Percentiles rank a stretch among this genome's conserved stretches.
Conservation (phyloP, 2,329 filamentous ascomycete genomes). For the Talaromyces sp. region DNA sequence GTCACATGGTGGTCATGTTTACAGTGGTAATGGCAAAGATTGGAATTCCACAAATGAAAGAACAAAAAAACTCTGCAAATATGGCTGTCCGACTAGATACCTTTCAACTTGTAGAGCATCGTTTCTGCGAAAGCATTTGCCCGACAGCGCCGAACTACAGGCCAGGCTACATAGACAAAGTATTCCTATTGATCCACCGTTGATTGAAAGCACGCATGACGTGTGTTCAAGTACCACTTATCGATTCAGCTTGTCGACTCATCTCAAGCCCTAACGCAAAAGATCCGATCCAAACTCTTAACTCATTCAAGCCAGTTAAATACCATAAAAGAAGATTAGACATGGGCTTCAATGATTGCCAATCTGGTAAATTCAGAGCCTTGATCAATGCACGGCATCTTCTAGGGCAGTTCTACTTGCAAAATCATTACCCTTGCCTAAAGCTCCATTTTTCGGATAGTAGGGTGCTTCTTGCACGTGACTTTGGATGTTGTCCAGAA, state of each 20-base stretch:
- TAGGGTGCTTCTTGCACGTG: not conserved
- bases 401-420: not conserved
- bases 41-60: constrained; percentile 32
- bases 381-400: not conserved
- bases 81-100: not conserved
- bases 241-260: not conserved
- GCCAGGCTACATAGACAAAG: not conserved
- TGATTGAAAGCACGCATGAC: not conserved
- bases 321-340: not conserved
- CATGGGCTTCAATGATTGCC: not conserved
- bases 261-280: not conserved
- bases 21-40: constrained; percentile 29
- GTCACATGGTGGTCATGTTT: constrained; percentile 18
- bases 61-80: constrained; percentile 30
- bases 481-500: not conserved
- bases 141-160: not conserved
- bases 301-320: not conserved
- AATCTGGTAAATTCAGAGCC: not conserved
- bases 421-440: not conserved
- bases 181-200: not conserved
- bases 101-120: not conserved
- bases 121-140: not conserved
- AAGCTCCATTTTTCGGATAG: not conserved
- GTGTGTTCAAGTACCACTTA: not conserved
- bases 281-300: not conserved